Conservation (phyloP, 257 asterid genomes). For the Solanum infundibuliforme region DNA sequence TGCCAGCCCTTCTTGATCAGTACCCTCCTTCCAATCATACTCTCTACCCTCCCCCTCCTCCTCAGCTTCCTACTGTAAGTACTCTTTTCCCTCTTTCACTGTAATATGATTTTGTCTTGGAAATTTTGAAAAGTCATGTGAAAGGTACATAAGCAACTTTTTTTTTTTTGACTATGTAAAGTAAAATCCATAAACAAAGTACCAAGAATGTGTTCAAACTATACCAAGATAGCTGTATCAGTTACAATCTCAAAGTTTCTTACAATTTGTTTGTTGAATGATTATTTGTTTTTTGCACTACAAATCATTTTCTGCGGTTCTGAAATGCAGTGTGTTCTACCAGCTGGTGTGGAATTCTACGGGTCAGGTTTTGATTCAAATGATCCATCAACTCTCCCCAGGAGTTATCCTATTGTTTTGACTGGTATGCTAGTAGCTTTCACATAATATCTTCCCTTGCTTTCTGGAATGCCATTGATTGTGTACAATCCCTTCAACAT, state of each 20-base stretch:
- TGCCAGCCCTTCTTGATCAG: slow-evolving; percentile 72
- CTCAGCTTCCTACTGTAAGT: slow-evolving; percentile 70
- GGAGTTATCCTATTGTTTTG: slow-evolving; percentile 79
- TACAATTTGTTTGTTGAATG: background rate
- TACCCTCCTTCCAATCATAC: slow-evolving; percentile 66
- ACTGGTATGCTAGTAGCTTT: slow-evolving; percentile 30
- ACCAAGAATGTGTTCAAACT: background rate
- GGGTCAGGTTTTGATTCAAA: slow-evolving; percentile 38
- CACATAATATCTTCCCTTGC: background rate
- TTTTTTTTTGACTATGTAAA: background rate
- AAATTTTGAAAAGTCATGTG: too few species aligned
- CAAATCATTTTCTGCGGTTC: background rate
- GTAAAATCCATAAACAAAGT: background rate
- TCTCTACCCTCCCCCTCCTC: slow-evolving; percentile 78
- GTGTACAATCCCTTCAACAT: background rate
- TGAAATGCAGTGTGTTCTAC: slow-evolving; percentile 56
- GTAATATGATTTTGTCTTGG: background rate
- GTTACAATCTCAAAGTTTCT: background rate
- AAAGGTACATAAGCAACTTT: too few species aligned
- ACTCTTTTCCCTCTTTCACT: background rate
- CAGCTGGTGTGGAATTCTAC: slow-evolving; percentile 77
- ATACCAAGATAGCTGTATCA: background rate
- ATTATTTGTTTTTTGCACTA: background rate
- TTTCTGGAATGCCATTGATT: background rate
- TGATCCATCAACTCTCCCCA: slow-evolving; percentile 42